Evolutionary conservation across 129 eudicot genomes (phyloP).

Genomic region (Tagetes erecta): DNA sequence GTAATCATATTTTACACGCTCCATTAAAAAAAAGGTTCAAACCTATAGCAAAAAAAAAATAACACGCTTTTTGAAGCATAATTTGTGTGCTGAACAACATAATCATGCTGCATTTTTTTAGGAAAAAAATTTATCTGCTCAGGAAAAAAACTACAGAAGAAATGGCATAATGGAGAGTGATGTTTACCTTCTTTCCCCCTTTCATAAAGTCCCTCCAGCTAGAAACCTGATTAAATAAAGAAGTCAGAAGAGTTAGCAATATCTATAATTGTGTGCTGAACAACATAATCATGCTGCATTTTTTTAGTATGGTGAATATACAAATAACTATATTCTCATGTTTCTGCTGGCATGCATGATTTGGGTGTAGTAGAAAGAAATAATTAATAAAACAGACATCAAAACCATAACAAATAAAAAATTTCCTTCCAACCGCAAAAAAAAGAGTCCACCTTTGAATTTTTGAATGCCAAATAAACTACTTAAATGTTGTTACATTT

Average conservation of each 20-base stretch:
- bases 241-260: constrained; percentile 3
- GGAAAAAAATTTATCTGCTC: too few species aligned
- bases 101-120: constrained; percentile 9
- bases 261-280: constrained; percentile 14
- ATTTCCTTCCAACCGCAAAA: background rate
- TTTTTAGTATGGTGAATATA: background rate
- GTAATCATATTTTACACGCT: background rate
- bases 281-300: constrained; percentile 7
- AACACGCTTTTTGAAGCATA: too few species aligned
- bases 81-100: constrained; percentile 11
- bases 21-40: too few species aligned
- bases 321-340: background rate
- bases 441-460: background rate
- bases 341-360: constrained; percentile 10
- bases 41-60: background rate
- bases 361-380: constrained; percentile 6
- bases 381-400: background rate
- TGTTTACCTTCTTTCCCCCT: constrained; percentile 86
- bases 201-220: constrained; percentile 99
- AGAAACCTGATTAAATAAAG: constrained; percentile 67
- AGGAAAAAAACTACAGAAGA: background rate
- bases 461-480: constrained; percentile 7
- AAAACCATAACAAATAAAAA: background rate
- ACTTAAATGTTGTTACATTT: background rate
- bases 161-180: background rate